Percentiles rank a stretch among this genome's conserved stretches.
These are phyloP conservation scores for Eutrema salsugineum DNA, from an alignment of 441 rosid species.

Conservation along the genomic window DNA sequence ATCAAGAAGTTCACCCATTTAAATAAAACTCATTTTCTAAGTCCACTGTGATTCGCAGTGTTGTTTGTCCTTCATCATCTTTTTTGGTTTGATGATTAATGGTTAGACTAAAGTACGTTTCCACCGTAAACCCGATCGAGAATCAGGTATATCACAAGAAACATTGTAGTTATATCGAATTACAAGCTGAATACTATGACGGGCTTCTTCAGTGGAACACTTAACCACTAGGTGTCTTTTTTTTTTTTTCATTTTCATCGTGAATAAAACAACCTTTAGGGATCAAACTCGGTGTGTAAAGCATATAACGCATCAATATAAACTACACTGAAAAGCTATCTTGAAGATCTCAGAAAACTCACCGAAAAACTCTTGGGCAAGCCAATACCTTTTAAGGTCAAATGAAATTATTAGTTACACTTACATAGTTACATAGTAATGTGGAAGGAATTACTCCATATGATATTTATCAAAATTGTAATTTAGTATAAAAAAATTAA, in stretches of 20 bases:
- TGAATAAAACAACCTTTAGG: conserved; percentile 65
- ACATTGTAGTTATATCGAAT: conserved; percentile 36
- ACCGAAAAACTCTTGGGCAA: conserved; percentile 53
- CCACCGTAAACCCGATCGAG: conserved; percentile 34
- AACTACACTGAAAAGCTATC: conserved; percentile 71
- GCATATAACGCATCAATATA: conserved; percentile 57
- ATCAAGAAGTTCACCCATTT: conserved; percentile 20
- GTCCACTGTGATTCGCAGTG: neutral
- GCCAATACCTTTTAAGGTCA: conserved; percentile 29
- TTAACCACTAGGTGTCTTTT: conserved; percentile 54
- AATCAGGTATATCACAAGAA: conserved; percentile 44
- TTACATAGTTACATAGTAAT: too few species aligned
- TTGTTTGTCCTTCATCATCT: conserved; percentile 37
- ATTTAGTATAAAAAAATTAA: too few species aligned
- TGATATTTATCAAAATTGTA: too few species aligned
- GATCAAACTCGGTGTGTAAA: conserved; percentile 59
- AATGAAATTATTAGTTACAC: too few species aligned
- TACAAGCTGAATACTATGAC: conserved; percentile 62
- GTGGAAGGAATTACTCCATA: too few species aligned
- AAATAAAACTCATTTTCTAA: conserved; percentile 32
- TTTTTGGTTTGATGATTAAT: conserved; percentile 26
- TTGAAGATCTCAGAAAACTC: conserved; percentile 59
- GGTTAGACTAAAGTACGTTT: conserved; percentile 29
- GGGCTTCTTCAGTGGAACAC: conserved; percentile 44
- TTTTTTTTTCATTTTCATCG: too few species aligned